phyloP scores from a whole-genome alignment of 768 basidiomycete species.

The Russula sp. region DNA sequence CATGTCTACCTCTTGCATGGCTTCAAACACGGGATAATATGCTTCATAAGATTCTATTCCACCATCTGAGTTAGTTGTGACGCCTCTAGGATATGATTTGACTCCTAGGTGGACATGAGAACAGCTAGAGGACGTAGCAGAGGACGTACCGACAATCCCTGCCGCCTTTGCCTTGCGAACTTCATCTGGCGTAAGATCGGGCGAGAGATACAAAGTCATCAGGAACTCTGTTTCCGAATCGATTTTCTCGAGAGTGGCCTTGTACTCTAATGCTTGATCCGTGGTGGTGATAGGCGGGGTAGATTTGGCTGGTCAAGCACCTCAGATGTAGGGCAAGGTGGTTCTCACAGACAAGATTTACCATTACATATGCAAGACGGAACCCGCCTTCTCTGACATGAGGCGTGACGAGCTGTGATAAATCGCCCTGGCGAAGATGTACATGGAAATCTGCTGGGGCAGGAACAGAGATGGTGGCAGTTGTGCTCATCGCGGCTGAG shows the following conservation, averaged over 20 bases:
- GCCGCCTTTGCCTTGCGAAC: constrained; percentile 82
- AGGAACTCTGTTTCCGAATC: constrained; percentile 81
- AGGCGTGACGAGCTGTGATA: constrained; percentile 81
- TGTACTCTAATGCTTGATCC: constrained; percentile 78
- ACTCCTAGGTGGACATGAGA: constrained; percentile 49
- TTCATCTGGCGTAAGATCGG: constrained; percentile 85
- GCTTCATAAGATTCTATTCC: constrained; percentile 94
- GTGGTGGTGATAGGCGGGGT: constrained; percentile 84
- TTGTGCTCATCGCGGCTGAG: constrained; percentile 34
- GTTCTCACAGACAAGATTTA: constrained; percentile 33
- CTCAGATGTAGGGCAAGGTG: neutral
- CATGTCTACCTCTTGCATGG: constrained; percentile 91
- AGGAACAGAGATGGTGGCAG: constrained; percentile 47
- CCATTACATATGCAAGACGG: constrained; percentile 94
- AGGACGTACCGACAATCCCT: constrained; percentile 61
- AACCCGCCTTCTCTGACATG: constrained; percentile 92
- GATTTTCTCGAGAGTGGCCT: constrained; percentile 65
- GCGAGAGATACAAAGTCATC: constrained; percentile 95
- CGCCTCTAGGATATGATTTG: constrained; percentile 95
- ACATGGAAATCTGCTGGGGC: constrained; percentile 95
- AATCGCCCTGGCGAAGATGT: constrained; percentile 84
- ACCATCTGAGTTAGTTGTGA: constrained; percentile 94
- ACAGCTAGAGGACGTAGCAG: neutral
- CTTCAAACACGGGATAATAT: constrained; percentile 90
- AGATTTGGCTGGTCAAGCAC: constrained; percentile 72